Evolutionary conservation across 805 yeast genomes (phyloP), one percentile per base, ranked within the genome.

Genomic region (Nakazawaea holstii): DNA sequence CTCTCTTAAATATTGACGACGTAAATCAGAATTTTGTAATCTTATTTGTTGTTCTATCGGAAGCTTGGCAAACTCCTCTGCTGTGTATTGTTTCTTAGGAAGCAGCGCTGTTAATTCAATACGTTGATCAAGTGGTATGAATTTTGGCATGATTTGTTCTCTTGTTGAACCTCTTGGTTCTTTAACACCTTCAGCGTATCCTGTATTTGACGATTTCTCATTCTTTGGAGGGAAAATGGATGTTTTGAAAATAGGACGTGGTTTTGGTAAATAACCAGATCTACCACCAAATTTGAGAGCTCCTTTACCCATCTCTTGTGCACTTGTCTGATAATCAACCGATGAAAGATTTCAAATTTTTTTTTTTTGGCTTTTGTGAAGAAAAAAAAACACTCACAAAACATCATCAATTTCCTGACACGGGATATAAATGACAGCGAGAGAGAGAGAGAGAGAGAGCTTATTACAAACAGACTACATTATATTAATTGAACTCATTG

Each of bases 251-350:
- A 88, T 80, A 35, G 82, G 79, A 57, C 96, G 82, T 8, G 87
- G 82, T 47, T 68, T 72, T 41, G 97, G 97, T 53, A 91, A 73
- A 43, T 87, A 72, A 61, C 97, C 97, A 42, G 92, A 83, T 65
- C 85, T 84, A 13, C 80, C 80, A 29, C 81, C 80, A 58, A 66
- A 70, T 55, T 70, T 76, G 41, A 76, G 57, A 26, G 71, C 68
- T 45, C 79, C 72, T 54, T 75, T 77, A 45, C 80, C 74, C 76
- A 77, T 74, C 33, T 33, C 48, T 7, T 17, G 8, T 11, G 11
- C 9, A 35, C 8, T 24, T n/a, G n/a, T 10, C 17, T 20, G 10
- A 26, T 20, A 13, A 10, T 35, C 15, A 5, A 36, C 20, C 39
- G 26, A 15, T 41, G 10, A 27, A 39, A n/a, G n/a, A 28, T 28